Evolutionary conservation across 208 protist genomes (phyloP).

Genomic region (Trypanosoma platydactyli): DNA sequence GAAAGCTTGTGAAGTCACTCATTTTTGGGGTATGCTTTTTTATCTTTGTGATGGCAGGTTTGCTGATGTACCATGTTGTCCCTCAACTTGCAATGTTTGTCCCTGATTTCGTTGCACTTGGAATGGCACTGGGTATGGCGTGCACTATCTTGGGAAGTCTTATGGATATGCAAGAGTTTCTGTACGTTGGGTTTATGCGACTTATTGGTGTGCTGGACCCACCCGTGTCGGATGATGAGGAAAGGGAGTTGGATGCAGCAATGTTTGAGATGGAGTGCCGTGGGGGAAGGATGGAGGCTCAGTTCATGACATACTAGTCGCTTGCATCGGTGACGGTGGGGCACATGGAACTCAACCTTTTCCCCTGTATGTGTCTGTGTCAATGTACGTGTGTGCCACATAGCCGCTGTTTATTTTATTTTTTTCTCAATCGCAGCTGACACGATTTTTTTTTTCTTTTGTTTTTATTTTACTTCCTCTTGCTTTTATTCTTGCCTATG

Average conservation of each 20-base stretch:
- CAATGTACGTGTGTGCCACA: constrained; percentile 7
- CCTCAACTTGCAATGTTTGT: constrained; percentile 26
- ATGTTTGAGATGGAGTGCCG: neutral
- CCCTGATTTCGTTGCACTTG: constrained; percentile 36
- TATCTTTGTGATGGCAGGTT: constrained; percentile 27
- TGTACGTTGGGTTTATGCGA: constrained; percentile 61
- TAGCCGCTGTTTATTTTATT: constrained; percentile 15
- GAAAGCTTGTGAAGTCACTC: constrained; percentile 60
- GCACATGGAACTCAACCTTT: no score
- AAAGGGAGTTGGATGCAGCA: constrained; percentile 5
- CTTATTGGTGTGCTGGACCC: constrained; percentile 56
- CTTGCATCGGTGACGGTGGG: no score
- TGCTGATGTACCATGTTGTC: constrained; percentile 23
- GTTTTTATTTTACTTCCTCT: neutral
- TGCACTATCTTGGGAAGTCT: constrained; percentile 66
- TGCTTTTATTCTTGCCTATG: constrained; percentile 11
- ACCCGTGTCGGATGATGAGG: constrained; percentile 22
- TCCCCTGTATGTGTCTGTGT: no score
- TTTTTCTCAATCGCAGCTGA: no score
- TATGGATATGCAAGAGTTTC: constrained; percentile 75
- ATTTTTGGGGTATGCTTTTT: constrained; percentile 49
- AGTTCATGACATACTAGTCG: neutral
- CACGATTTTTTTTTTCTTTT: no score
- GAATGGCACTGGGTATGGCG: constrained; percentile 42
- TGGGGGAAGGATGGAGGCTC: neutral